Percentiles rank a stretch among this genome's conserved stretches.
These are phyloP conservation scores for Pogostemon cablin DNA, from an alignment of 257 asterid species.

Conservation along the genomic window DNA sequence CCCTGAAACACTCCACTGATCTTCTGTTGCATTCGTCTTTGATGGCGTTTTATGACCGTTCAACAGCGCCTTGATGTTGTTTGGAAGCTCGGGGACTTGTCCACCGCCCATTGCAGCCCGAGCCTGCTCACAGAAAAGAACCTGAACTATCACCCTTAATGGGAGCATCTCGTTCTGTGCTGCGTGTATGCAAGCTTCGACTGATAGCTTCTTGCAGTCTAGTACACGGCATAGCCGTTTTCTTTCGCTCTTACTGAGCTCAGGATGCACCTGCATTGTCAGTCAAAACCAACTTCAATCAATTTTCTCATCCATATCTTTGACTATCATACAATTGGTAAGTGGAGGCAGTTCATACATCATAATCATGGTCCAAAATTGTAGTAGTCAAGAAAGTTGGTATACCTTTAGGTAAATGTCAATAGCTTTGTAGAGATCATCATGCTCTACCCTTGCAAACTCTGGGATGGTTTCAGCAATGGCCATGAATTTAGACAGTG, in stretches of 20 bases:
- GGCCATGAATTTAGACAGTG: constrained; percentile 59
- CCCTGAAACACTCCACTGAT: constrained; percentile 75
- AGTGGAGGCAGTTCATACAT: background rate
- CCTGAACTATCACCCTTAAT: constrained; percentile 85
- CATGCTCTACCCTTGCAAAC: constrained; percentile 79
- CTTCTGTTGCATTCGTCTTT: constrained; percentile 42
- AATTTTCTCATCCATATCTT: background rate
- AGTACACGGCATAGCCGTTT: constrained; percentile 68
- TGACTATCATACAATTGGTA: background rate
- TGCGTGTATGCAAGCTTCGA: constrained; percentile 86
- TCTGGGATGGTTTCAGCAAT: constrained; percentile 76
- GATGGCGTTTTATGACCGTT: constrained; percentile 44
- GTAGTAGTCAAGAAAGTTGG: background rate
- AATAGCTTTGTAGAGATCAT: constrained; percentile 82
- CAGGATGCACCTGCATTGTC: constrained; percentile 70
- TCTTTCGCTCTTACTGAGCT: constrained; percentile 74
- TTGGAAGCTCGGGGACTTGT: constrained; percentile 58
- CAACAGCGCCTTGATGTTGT: constrained; percentile 64
- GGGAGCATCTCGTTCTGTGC: constrained; percentile 96
- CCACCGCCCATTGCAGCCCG: constrained; percentile 62
- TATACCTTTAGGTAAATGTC: constrained; percentile 83
- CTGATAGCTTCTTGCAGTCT: constrained; percentile 80
- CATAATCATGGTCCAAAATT: background rate
- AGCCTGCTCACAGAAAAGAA: constrained; percentile 90
- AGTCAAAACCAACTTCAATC: background rate